Conservation (phyloP, 2,329 filamentous ascomycete species). For the Trichoderma lentiforme region DNA sequence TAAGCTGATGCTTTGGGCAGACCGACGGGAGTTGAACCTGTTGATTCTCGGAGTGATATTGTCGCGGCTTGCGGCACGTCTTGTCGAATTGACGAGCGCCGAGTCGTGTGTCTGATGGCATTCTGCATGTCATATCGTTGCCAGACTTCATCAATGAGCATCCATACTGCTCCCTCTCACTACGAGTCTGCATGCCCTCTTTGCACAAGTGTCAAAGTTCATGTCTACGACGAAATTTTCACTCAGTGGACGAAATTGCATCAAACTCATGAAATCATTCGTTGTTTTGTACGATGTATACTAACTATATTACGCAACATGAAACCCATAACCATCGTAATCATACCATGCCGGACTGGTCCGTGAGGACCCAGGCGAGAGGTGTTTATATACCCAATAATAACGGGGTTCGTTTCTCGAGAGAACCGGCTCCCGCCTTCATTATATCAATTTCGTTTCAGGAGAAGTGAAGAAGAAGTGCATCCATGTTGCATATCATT, state of each 20-base stretch:
- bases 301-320: conserved; percentile 3
- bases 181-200: background rate
- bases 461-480: conserved; percentile 3
- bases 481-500: conserved; percentile 1
- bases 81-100: background rate
- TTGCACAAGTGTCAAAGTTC: background rate
- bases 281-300: background rate
- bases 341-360: background rate
- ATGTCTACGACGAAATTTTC: background rate
- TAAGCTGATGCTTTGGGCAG: background rate
- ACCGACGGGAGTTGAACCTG: background rate
- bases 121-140: background rate
- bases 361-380: background rate
- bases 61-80: background rate
- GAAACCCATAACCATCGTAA: conserved; percentile 2
- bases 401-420: background rate
- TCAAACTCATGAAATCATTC: background rate
- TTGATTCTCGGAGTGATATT: background rate
- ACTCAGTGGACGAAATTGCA: background rate
- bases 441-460: background rate
- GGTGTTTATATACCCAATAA: background rate
- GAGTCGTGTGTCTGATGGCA: background rate
- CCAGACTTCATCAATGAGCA: background rate
- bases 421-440: conserved; percentile 1
- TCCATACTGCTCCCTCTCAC: background rate